Base-by-base conservation (phyloP, 1,139 yeast genomes). In the Yamadazyma triangularis region DNA sequence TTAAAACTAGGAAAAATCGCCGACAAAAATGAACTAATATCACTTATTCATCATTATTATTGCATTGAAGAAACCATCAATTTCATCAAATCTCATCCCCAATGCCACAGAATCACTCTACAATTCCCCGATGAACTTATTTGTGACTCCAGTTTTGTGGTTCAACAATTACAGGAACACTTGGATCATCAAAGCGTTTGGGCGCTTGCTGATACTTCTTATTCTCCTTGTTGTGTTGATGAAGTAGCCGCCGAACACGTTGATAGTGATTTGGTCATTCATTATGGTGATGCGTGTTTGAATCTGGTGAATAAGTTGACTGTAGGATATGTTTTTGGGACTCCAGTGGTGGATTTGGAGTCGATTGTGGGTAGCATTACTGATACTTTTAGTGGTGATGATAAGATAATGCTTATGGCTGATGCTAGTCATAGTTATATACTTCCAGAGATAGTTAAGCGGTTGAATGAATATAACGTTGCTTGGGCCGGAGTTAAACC, bases 201-300 rank as follows among this genome's bases (percentile, higher is more conserved):
- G 26, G 20, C 20, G 8, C 60, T 91, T 25, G 99, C 97, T 0
- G 99, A 93, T 50, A 89, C 98, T 0, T 87, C 96, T 0, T 93
- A 91, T 48, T 86, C 96, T 15, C 72, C 96, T 0, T 91, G 98
- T 55, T 91, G 99, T 60, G 84, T 91, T 11, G 99, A 91, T 54
- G 96, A 88, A 50, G 95, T 91, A 14, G 97, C 98, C 0, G 95
- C 96, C 1, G 89, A 84, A 48, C 99, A 91, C 57, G 95, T 91
- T 9, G 53, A 64, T 6, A 91, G 95, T 14, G 95, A 89, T 41
- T 60, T 84, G 8, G 87, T 93, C 19, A 78, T 89, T 1, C 98
- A 91, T 56, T 87, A 88, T 55, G 99, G 99, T 4, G 94, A 87
- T 51, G 93, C 97, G 0, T 91, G 98, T 55, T 60, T 91, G 47